phyloP scores from a whole-genome alignment of 2,329 filamentous ascomycete genomes.

The Xylariales sp. region DNA sequence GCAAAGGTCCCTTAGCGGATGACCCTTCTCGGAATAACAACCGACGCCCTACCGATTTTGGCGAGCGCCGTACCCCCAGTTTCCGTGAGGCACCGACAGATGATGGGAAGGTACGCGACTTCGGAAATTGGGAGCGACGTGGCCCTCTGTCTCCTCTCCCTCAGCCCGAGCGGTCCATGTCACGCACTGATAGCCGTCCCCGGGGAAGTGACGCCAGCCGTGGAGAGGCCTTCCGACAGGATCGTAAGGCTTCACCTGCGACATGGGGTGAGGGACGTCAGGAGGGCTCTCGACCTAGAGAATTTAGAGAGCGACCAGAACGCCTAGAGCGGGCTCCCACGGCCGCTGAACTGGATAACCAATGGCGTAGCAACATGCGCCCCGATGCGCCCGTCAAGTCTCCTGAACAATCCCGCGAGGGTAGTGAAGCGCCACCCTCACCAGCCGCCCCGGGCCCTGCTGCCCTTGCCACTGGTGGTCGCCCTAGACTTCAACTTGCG shows the following conservation, averaged over 20 bases:
- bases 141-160: constrained; percentile 84
- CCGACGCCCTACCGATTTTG: constrained; percentile 62
- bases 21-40: constrained; percentile 60
- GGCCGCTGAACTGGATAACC: constrained; percentile 90
- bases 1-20: constrained; percentile 88
- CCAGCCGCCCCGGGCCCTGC: constrained; percentile 64
- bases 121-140: constrained; percentile 93
- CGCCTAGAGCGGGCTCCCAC: constrained; percentile 78
- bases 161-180: constrained; percentile 62
- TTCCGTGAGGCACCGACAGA: constrained; percentile 75
- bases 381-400: constrained; percentile 77
- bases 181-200: constrained; percentile 67
- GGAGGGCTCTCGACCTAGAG: constrained; percentile 82
- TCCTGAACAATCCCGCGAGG: constrained; percentile 75
- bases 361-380: constrained; percentile 93
- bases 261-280: constrained; percentile 80
- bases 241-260: constrained; percentile 76
- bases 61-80: constrained; percentile 71
- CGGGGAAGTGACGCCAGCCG: constrained; percentile 69
- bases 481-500: constrained; percentile 86
- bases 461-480: constrained; percentile 67
- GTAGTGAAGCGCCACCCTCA: constrained; percentile 80
- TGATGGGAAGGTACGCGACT: constrained; percentile 82
- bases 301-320: constrained; percentile 79
- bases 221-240: constrained; percentile 68